Evolutionary conservation across 2,329 filamentous ascomycete genomes (phyloP).

Genomic region (Xylaria sp.): DNA sequence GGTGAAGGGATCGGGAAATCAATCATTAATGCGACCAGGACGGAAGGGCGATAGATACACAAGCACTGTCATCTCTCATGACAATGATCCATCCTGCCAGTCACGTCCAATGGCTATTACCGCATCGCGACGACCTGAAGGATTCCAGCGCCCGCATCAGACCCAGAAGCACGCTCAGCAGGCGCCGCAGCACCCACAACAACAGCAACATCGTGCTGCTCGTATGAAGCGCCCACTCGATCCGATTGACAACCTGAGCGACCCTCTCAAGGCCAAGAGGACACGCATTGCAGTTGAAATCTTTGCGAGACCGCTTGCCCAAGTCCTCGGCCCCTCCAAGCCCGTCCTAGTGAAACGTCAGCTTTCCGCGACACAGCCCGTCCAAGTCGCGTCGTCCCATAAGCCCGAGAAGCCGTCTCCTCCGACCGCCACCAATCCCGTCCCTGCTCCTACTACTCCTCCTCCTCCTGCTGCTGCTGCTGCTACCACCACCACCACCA

Average conservation of each 20-base stretch:
- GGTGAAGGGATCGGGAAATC: conserved; percentile 28
- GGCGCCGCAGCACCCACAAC: conserved; percentile 17
- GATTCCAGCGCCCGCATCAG: conserved; percentile 40
- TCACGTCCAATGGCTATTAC: conserved; percentile 43
- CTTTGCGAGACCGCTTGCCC: conserved; percentile 48
- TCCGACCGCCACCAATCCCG: conserved; percentile 38
- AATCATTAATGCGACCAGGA: conserved; percentile 29
- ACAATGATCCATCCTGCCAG: conserved; percentile 16
- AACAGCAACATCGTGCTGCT: conserved; percentile 43
- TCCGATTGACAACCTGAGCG: conserved; percentile 56
- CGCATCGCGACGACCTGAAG: conserved; percentile 45
- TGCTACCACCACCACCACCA: conserved; percentile 27
- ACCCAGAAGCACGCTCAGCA: conserved; percentile 36
- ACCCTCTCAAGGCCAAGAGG: conserved; percentile 60
- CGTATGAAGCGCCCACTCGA: conserved; percentile 63
- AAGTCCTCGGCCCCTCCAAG: conserved; percentile 43
- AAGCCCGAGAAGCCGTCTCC: conserved; percentile 38
- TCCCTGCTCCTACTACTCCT: conserved; percentile 25
- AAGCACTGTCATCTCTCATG: conserved; percentile 5
- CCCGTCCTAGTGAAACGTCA: conserved; percentile 45
- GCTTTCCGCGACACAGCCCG: conserved; percentile 34
- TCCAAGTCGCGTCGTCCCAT: conserved; percentile 41
- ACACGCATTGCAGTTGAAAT: conserved; percentile 65
- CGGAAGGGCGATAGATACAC: conserved; percentile 17
- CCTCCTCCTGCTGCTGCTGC: conserved; percentile 26